Evolutionary conservation across 768 basidiomycete species (phyloP), one percentile per base, ranked within the genome.

Genomic region (Termitomyces titanicus): DNA sequence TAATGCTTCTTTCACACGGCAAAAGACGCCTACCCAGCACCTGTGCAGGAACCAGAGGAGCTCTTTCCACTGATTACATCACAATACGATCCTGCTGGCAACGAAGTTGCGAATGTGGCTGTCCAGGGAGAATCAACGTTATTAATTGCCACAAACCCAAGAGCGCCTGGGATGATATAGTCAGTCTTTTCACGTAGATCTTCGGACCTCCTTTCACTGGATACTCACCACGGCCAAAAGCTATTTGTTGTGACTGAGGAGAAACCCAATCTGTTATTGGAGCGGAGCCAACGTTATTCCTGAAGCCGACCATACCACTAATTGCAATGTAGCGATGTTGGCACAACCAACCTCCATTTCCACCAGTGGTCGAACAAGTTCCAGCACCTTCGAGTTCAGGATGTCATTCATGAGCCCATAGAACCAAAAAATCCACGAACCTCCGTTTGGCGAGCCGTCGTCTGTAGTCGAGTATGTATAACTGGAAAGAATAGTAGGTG

Each of bases 71-170:
- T 77, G 33, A 86, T 72, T 18, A 87, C 82, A 64, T 89, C 82
- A 67, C 87, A 88, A 61, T 88, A 88, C 4, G 68, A 65, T 0
- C 84, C 86, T 22, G 68, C 76, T 0, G 85, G 76, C 9, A 88
- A 68, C 0, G 80, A 77, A 0, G 86, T 88, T 17, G 68, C 64
- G 64, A 88, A 87, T 0, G 79, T 80, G 0, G 76, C 51, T 8
- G 58, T 79, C 86, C 87, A 88, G 0, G 68, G 60, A 5, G 72
- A 71, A 55, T 85, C 81, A 4, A 68, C 77, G 56, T 88, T 87
- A 64, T 88, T 88, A 61, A 88, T 88, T 0, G 79, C 85, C 2
- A 86, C 80, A 55, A 83, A 86, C 3, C 86, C 85, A 40, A 69
- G 64, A 0, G 80, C 66, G 27, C 82, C 83, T 85, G 47, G n/a